Conservation (phyloP, 305 asterid species). For the Solanum hybrid region DNA sequence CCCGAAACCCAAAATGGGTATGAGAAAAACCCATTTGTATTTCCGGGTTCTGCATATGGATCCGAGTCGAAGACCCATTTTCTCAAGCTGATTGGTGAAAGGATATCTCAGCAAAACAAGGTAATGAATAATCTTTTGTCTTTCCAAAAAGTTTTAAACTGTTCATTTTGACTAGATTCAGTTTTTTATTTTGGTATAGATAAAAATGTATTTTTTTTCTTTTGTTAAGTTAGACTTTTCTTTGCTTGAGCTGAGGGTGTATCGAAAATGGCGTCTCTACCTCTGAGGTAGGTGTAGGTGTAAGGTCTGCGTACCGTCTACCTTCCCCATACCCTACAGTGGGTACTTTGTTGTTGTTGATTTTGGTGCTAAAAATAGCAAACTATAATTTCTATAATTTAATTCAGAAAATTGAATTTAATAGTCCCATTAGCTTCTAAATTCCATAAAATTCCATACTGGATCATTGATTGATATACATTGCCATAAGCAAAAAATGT, state of each 20-base stretch:
- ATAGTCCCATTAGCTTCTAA: background rate
- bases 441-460: background rate
- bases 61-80: constrained; percentile 17
- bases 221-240: background rate
- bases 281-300: background rate
- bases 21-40: constrained; percentile 2
- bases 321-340: background rate
- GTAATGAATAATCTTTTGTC: constrained; percentile 7
- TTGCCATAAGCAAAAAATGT: background rate
- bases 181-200: background rate
- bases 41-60: constrained; percentile 27
- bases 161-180: background rate
- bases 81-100: constrained; percentile 19
- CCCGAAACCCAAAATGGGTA: constrained; percentile 4
- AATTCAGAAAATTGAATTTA: background rate
- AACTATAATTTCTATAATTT: background rate
- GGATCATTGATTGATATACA: background rate
- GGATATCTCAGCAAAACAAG: constrained; percentile 26
- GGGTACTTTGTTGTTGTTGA: background rate
- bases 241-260: background rate
- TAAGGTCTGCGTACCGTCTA: background rate
- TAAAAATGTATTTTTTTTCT: background rate
- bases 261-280: background rate
- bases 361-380: background rate
- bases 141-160: background rate